Evolutionary conservation across 345 rosid genomes (phyloP), one percentile per base, ranked within the genome.

Genomic region (Lumnitzera littorea): DNA sequence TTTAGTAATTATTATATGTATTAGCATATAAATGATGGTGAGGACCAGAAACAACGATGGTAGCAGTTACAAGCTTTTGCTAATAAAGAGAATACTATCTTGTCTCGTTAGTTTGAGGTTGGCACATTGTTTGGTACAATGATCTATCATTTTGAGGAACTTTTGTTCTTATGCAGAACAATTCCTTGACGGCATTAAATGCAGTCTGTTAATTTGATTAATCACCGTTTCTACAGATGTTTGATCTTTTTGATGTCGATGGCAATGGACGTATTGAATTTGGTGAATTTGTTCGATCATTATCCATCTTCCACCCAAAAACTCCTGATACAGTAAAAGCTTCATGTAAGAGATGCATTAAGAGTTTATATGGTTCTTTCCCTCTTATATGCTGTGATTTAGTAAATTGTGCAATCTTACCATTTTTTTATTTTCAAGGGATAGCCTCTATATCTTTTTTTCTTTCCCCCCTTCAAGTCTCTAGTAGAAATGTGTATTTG

Each of bases 221-320:
- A 50, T 23, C 52, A 27, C 36, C 23, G 13, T 49, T 29, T 47
- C 16, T 36, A 27, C 57, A 70, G 72, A 60, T 67, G 9, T 70
- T 70, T 61, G 66, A 59, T 63, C 66, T 63, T 20, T 75, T 70
- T 53, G 72, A 70, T 60, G 64, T 67, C 54, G 53, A 67, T 9
- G 16, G 67, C 27, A 56, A 63, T 63, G 72, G 72, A 23, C 51
- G 41, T 17, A 67, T 70, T 46, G 75, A 70, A 12, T 70, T 70
- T 56, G 63, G 67, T 11, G 75, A 70, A 56, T 75, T 70, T 23
- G 62, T 75, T 25, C 57, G 65, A 14, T 70, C 75, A 20, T 20
- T 70, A 49, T 60, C 63, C 13, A 55, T 70, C 41, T 75, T 75
- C 50, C 70, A 75, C 60, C 75, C 75, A 14, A 61, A 53, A 55